Evolutionary conservation across 2,329 filamentous ascomycete species (phyloP).

Genomic region (Diaporthe capsici): DNA sequence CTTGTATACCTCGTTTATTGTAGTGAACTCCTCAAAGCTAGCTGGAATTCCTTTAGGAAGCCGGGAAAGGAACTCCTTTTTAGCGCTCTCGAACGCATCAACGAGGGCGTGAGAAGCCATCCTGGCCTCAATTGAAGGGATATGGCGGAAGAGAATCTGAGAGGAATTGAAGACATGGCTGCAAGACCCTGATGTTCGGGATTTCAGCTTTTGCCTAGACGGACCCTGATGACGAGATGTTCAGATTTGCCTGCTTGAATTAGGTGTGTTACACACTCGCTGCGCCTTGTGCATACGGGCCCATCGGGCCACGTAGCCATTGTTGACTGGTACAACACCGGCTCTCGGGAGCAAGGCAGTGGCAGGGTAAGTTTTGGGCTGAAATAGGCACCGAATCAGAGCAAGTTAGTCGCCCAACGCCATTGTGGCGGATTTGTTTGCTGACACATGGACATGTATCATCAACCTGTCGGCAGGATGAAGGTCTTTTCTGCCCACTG

Average conservation of each 20-base stretch:
- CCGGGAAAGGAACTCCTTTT: neutral
- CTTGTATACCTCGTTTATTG: neutral
- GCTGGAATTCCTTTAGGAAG: neutral
- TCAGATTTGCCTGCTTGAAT: too few relatives aligned
- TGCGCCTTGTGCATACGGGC: neutral
- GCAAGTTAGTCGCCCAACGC: neutral
- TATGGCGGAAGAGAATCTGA: neutral
- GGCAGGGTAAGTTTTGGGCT: neutral
- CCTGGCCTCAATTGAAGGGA: too few relatives aligned
- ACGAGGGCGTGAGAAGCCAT: neutral
- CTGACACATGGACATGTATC: too few relatives aligned
- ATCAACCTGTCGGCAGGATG: too few relatives aligned
- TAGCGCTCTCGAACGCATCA: slow-evolving; percentile 2
- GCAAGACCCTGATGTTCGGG: neutral
- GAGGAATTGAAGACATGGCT: too few relatives aligned
- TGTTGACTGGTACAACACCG: neutral
- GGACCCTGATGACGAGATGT: neutral
- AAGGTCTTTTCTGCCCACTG: too few relatives aligned
- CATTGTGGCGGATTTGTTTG: neutral
- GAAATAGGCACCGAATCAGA: neutral
- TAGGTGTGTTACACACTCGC: too few relatives aligned
- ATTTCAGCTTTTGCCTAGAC: neutral
- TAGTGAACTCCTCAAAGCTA: neutral
- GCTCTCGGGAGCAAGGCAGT: neutral
- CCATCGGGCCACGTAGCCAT: neutral